A percentile compares a stretch with the other conserved stretches of the same genome.
Evolutionary conservation across 2,329 filamentous ascomycete genomes (phyloP).

Genomic region (Pseudogymnoascus sp.): DNA sequence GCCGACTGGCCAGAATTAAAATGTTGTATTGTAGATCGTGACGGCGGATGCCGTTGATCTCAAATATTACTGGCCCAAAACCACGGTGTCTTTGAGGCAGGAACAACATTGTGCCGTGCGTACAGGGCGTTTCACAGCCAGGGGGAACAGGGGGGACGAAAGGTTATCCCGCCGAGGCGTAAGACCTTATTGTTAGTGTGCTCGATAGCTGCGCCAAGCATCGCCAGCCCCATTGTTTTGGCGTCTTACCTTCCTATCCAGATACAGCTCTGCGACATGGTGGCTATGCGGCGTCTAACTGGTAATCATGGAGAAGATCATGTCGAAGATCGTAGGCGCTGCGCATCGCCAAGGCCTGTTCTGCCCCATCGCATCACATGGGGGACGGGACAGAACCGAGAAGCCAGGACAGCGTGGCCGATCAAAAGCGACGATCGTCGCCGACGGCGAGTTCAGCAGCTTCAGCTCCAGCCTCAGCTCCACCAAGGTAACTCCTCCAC

Average conservation of each 20-base stretch:
- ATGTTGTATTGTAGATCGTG: background rate
- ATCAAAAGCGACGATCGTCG: background rate
- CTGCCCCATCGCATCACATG: background rate
- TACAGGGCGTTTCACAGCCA: background rate
- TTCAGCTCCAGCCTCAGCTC: background rate
- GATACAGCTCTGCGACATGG: background rate
- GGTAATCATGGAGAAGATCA: background rate
- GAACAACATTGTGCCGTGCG: background rate
- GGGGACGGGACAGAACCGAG: background rate
- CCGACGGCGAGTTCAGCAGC: background rate
- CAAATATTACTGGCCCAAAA: background rate
- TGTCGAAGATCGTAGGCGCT: background rate
- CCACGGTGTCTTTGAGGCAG: background rate
- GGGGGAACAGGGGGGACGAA: background rate
- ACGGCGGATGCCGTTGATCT: background rate
- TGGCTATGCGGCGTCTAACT: background rate
- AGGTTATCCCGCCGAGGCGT: background rate
- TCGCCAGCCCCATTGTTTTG: background rate
- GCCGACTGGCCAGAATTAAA: background rate
- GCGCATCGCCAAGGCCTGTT: background rate
- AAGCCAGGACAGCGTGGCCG: background rate
- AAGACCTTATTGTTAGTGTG: background rate
- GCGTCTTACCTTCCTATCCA: background rate
- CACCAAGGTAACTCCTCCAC: too few species aligned
- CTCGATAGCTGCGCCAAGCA: background rate